Evolutionary conservation across 2,329 filamentous ascomycete species (phyloP), one percentile per base, ranked within the genome.

Genomic region (Colletotrichum theobromicola): DNA sequence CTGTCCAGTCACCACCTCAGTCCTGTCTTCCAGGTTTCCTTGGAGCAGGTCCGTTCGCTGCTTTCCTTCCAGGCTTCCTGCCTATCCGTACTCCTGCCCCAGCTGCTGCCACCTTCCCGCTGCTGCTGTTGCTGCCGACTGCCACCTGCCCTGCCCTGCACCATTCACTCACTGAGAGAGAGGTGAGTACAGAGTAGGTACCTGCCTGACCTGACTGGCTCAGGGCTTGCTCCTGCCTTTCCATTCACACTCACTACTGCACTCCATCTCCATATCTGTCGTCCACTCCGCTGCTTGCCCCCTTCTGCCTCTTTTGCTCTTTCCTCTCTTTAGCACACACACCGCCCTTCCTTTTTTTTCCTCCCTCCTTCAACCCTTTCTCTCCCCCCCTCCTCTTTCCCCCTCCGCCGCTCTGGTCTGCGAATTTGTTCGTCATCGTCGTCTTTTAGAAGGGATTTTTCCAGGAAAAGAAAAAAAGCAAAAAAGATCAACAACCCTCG

Each of bases 241-340:
- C 77, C 78, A 80, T 77, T 78, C 80, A 78, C 75, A 76, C 81
- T 77, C 80, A 78, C 77, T 79, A 77, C 78, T 78, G 78, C 77
- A 76, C 72, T 78, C 79, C 80, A 79, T 82, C 78, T 82, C 79
- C 68, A 78, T 72, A 75, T 75, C 69, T 80, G 76, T 79, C 73
- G 70, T 75, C 70, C 73, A 75, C 58, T 75, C 42, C 60, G 70
- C 73, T 75, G 63, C 50, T 55, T n/a, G 63, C 78, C 78, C 80
- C 81, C 79, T 82, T 77, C 79, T 80, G 79, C 82, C 80, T 69
- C 76, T 79, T 77, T 80, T 79, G 76, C 72, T 79, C 79, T 78
- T 78, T 79, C 77, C 72, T 79, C 76, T 80, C 77, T 76, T 76
- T 78, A 79, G 78, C 78, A 80, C 79, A 79, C 78, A 80, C 79